These are phyloP conservation scores for Mycoemilia scoparia DNA, from an alignment of 192 early-diverging fungal species.

Conservation along the genomic window DNA sequence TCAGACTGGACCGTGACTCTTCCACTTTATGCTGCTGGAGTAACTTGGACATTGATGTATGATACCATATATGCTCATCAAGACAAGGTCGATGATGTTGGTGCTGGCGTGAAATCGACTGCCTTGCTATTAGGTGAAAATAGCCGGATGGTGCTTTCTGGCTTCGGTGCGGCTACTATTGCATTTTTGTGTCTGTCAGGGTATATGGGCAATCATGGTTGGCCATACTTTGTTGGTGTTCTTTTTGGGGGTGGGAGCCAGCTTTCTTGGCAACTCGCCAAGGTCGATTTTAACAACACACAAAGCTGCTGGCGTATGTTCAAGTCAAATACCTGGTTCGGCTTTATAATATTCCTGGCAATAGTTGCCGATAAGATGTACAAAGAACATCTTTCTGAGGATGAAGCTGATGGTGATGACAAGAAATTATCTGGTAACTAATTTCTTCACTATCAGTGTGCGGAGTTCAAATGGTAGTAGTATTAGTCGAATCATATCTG, in stretches of 20 bases:
- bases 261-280: conserved; percentile 62
- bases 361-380: conserved; percentile 42
- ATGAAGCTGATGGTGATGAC: too few species aligned
- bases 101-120: conserved; percentile 79
- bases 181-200: conserved; percentile 51
- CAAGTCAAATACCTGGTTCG: conserved; percentile 58
- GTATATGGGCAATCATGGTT: conserved; percentile 58
- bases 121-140: conserved; percentile 67
- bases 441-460: too few species aligned
- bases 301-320: conserved; percentile 59
- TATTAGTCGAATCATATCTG: too few species aligned
- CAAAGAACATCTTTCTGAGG: neutral
- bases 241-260: conserved; percentile 57
- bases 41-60: conserved; percentile 89
- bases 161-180: conserved; percentile 52
- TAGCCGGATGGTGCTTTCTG: conserved; percentile 44
- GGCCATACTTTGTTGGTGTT: conserved; percentile 50
- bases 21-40: conserved; percentile 68
- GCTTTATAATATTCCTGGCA: conserved; percentile 56
- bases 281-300: conserved; percentile 45
- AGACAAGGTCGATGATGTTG: conserved; percentile 80
- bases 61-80: conserved; percentile 97
- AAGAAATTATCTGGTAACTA: too few species aligned
- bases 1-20: conserved; percentile 49
- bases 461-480: too few species aligned